These are phyloP conservation scores for Hydnomerulius pinastri DNA, from an alignment of 768 basidiomycete species.

Conservation along the genomic window DNA sequence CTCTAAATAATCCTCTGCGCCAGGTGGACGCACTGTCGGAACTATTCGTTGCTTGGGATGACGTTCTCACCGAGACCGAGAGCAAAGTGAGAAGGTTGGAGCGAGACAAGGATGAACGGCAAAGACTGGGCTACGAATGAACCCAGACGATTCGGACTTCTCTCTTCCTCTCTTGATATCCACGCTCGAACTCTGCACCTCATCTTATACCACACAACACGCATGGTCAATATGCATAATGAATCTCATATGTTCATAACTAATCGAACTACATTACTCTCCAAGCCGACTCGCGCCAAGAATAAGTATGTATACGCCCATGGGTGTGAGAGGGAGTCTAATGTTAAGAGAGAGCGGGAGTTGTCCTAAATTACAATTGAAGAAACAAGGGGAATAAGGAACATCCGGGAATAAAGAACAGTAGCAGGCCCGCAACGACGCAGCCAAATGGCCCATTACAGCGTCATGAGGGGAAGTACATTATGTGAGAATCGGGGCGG, in stretches of 20 bases:
- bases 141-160: not conserved
- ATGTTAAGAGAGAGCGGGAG: conserved; percentile 11
- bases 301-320: conserved; percentile 11
- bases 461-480: conserved; percentile 19
- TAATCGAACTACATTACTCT: conserved; percentile 20
- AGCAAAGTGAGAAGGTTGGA: conserved; percentile 58
- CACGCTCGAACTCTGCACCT: not conserved
- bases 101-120: conserved; percentile 58
- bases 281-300: conserved; percentile 8
- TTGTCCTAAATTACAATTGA: conserved; percentile 22
- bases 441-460: conserved; percentile 24
- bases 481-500: too few relatives aligned
- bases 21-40: conserved; percentile 83
- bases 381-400: conserved; percentile 13
- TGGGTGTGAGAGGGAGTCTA: conserved; percentile 14
- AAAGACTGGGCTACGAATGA: conserved; percentile 60
- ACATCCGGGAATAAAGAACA: conserved; percentile 12
- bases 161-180: not conserved
- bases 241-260: conserved; percentile 15
- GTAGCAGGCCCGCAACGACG: conserved; percentile 11
- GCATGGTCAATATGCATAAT: conserved; percentile 10
- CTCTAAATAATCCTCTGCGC: not conserved
- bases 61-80: conserved; percentile 69
- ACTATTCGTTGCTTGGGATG: conserved; percentile 85
- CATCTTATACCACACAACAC: not conserved